phyloP scores from a whole-genome alignment of 345 rosid species.

The Gossypium rotundifolium region DNA sequence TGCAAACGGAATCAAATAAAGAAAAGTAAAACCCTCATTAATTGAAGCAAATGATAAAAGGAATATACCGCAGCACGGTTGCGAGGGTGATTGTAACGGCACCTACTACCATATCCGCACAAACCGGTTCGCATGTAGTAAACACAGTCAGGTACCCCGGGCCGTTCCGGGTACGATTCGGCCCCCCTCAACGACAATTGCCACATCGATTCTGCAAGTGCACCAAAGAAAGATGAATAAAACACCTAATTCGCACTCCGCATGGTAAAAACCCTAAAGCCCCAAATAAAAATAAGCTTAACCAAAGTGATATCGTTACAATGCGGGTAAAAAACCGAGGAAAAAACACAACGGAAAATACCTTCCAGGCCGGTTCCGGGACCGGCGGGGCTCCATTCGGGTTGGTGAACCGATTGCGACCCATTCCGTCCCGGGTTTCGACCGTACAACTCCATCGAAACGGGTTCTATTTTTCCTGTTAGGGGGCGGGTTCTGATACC shows the following conservation, averaged over 20 bases:
- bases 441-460: constrained; percentile 66
- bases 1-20: neutral
- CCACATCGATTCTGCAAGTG: constrained; percentile 76
- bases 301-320: constrained; percentile 4
- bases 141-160: constrained; percentile 74
- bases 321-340: neutral
- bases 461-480: neutral
- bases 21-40: neutral
- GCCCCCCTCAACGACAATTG: constrained; percentile 45
- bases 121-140: constrained; percentile 89
- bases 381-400: constrained; percentile 59
- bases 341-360: constrained; percentile 15
- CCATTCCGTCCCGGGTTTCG: constrained; percentile 49
- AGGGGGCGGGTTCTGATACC: neutral
- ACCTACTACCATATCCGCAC: constrained; percentile 74
- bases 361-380: constrained; percentile 71
- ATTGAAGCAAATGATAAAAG: constrained; percentile 2
- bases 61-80: constrained; percentile 73
- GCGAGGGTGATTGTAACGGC: constrained; percentile 95
- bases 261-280: constrained; percentile 29
- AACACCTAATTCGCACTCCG: constrained; percentile 29
- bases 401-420: constrained; percentile 48
- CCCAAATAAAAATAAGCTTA: constrained; percentile 16
- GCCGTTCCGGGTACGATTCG: constrained; percentile 71
- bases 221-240: constrained; percentile 12